Percentiles rank a stretch among this genome's conserved stretches.
phyloP scores from a whole-genome alignment of 345 rosid species.

The Euphorbia pulcherrima region DNA sequence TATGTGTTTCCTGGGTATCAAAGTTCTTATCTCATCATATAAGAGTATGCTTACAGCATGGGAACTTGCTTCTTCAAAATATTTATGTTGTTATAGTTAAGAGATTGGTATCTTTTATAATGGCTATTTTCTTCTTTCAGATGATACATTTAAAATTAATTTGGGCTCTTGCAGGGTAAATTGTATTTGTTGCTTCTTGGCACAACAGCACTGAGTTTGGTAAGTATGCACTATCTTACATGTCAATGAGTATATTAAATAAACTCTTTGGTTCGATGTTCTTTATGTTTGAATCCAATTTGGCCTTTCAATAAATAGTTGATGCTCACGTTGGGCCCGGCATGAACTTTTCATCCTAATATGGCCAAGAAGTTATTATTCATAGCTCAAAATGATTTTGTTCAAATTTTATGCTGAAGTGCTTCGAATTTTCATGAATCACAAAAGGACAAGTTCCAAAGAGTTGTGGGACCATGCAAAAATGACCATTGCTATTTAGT shows the following conservation, averaged over 20 bases:
- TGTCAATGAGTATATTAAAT: neutral
- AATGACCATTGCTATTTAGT: neutral
- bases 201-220: constrained; percentile 83
- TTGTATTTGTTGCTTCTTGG: constrained; percentile 83
- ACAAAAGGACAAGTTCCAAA: neutral
- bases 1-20: neutral
- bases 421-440: neutral
- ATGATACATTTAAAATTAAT: constrained; percentile 1
- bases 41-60: neutral
- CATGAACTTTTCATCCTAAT: too few relatives aligned
- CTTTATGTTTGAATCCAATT: neutral
- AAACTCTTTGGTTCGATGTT: neutral
- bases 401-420: too few relatives aligned
- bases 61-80: neutral
- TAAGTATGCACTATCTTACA: constrained; percentile 22
- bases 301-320: too few relatives aligned
- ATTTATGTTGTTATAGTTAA: neutral
- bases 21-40: neutral
- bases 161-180: constrained; percentile 55
- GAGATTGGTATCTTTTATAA: neutral
- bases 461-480: neutral
- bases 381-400: too few relatives aligned
- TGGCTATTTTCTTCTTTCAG: neutral
- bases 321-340: too few relatives aligned
- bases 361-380: too few relatives aligned